These are phyloP conservation scores for Argentina anserina DNA, from an alignment of 306 rosid species.

Conservation along the genomic window DNA sequence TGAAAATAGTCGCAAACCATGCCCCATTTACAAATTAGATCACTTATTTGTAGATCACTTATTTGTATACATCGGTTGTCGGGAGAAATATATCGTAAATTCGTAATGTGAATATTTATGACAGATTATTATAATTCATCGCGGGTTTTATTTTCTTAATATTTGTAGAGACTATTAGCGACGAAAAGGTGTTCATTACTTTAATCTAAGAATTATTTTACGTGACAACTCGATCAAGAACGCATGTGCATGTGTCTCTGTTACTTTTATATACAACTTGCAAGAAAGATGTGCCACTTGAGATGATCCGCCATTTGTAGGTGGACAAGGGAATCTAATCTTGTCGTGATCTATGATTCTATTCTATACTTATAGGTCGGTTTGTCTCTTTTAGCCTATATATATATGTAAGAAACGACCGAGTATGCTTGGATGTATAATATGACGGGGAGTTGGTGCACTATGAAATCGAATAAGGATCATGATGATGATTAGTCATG, in stretches of 20 bases:
- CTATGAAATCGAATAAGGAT: background rate
- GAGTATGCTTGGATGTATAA: too few relatives aligned
- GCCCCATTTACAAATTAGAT: too few relatives aligned
- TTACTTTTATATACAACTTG: background rate
- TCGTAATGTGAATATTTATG: too few relatives aligned
- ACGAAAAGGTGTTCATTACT: background rate
- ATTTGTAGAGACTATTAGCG: background rate
- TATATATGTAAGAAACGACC: too few relatives aligned
- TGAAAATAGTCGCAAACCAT: too few relatives aligned
- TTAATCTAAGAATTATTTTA: background rate
- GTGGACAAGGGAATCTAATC: slow-evolving; percentile 2
- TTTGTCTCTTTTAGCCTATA: background rate
- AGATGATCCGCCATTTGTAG: background rate
- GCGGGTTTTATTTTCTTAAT: too few relatives aligned
- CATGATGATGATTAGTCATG: background rate
- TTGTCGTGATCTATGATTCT: too few relatives aligned
- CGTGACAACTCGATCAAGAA: background rate
- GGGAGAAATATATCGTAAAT: too few relatives aligned
- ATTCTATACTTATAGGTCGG: background rate
- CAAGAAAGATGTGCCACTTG: background rate
- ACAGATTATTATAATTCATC: too few relatives aligned
- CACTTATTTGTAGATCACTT: background rate
- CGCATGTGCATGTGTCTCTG: background rate
- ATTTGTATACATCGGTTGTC: too few relatives aligned
- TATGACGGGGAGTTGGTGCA: too few relatives aligned